Evolutionary conservation across 2,329 filamentous ascomycete species (phyloP), one percentile per base, ranked within the genome.

Genomic region (Cladobotryum mycophilum): DNA sequence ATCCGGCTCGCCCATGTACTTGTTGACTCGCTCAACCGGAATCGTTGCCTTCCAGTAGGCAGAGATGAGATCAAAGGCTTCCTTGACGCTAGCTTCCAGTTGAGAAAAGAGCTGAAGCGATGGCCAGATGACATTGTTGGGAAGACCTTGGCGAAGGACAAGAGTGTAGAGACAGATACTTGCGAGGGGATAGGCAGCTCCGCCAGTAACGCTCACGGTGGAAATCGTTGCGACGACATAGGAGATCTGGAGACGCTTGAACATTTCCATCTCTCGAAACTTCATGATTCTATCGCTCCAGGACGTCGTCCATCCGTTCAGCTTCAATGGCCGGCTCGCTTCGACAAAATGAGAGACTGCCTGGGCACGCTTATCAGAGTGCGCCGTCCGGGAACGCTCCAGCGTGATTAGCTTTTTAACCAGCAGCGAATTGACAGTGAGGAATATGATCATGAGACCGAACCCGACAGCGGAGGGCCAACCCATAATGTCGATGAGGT

Each of bases 331-430:
- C 3, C 89, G 81, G 49, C 93, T 89, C 0, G 88, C 84, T 65
- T 95, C 89, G 47, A 96, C 87, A 53, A 95, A 93, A 61, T 95
- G 89, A 2, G 86, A 85, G 1, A 89, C 88, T 5, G 86, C 81
- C 61, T 95, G 87, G 1, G 95, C 76, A 57, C 91, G 86, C 20
- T 76, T 72, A 63, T 96, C 90, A 0, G 89, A 91, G 2, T 87
- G 84, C 1, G 75, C 71, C 42, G 90, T 79, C n/a, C 89, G 81
- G 20, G 79, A 75, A 50, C 79, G 79, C 63, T 95, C 89, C 62
- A 85, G 84, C 18, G 75, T 72, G 13, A 95, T 73, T 15, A 91
- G 72, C 2, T 77, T 69, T 9, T 80, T 76, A 33, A 89, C 85
- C 38, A 91, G 77, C 1, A 83, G 57, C 0, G 78, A 79, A 59